Base-by-base conservation (phyloP, 2,329 filamentous ascomycete species). In the Alternaria longipes region DNA sequence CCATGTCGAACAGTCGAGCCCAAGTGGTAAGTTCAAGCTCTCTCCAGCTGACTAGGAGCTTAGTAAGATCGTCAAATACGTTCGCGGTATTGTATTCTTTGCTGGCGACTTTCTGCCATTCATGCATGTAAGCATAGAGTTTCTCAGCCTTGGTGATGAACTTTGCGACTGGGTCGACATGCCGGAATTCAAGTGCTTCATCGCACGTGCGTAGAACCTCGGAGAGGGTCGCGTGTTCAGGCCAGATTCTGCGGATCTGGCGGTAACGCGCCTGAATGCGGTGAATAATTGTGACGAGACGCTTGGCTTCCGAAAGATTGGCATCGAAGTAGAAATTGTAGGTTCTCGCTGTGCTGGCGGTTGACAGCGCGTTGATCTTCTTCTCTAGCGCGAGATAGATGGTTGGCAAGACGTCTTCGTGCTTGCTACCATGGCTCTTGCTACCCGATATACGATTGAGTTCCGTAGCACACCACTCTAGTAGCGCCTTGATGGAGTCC, bases 61-160 rank as follows among this genome's bases (percentile, higher is more conserved):
- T 87, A 0, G 94, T 97, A 12, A 98, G 81, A 45, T 88, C 86
- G 63, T 96, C 90, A 67, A 96, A 93, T 2, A 94, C 82, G 9
- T 84, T 78, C 1, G 86, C 84, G 2, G 90, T 91, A 9, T 87
- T 90, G 76, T 91, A 92, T 38, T 91, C 87, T 64, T 88, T 88
- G 81, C 92, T 97, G 3, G 94, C 94, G 79, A 97, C 94, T 42
- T 91, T 89, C 76, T 99, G 93, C 95, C 95, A 99, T 79, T 98
- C 93, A 65, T 97, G 90, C 50, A 99, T 87, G 66, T 90, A 89
- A 0, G 84, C 85, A 79, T 98, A 92, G 5, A 99, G 84, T 65
- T 94, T 93, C 78, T 99, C 96, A 3, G 95, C 85, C 74, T 91
- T 92, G 2, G 91, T 91, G 54, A 99, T 86, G 58, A 97, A 89